Conservation (phyloP, 805 yeast genomes). For the Ogataea trehaloabstinens region DNA sequence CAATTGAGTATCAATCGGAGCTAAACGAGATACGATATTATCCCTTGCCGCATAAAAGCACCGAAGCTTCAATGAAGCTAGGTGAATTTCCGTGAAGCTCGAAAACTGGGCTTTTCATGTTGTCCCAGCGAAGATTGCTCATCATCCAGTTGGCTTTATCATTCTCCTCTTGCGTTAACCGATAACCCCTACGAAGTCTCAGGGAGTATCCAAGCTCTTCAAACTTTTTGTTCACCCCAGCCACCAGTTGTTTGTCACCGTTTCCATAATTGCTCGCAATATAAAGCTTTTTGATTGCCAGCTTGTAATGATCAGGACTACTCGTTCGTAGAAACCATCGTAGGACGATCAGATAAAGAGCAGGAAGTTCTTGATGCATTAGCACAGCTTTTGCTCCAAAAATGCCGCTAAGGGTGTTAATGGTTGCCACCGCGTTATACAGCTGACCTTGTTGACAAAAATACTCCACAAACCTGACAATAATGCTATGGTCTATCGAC, state of each 20-base stretch:
- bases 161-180: slow-evolving; percentile 5
- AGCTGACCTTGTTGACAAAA: slow-evolving; percentile 3
- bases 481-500: not conserved
- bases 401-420: slow-evolving; percentile 2
- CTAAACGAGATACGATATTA: too few relatives aligned
- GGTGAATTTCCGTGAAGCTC: slow-evolving; percentile 6
- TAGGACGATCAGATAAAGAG: slow-evolving; percentile 2
- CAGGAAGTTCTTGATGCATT: slow-evolving; percentile 1
- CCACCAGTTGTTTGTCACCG: not conserved
- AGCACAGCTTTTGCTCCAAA: not conserved
- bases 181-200: slow-evolving; percentile 1
- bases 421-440: slow-evolving; percentile 6
- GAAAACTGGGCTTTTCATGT: slow-evolving; percentile 1
- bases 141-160: slow-evolving; percentile 4
- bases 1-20: too few relatives aligned
- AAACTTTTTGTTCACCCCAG: slow-evolving; percentile 1
- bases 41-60: too few relatives aligned
- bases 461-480: slow-evolving; percentile 3
- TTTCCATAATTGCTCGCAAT: slow-evolving; percentile 3
- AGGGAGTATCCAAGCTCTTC: slow-evolving; percentile 4
- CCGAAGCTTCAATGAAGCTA: slow-evolving; percentile 7
- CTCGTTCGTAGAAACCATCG: not conserved
- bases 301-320: slow-evolving; percentile 3
- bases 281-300: slow-evolving; percentile 8
- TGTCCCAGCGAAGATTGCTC: slow-evolving; percentile 3